Base-by-base conservation (phyloP, 192 early-diverging fungal species). In the Phycomyces nitens region DNA sequence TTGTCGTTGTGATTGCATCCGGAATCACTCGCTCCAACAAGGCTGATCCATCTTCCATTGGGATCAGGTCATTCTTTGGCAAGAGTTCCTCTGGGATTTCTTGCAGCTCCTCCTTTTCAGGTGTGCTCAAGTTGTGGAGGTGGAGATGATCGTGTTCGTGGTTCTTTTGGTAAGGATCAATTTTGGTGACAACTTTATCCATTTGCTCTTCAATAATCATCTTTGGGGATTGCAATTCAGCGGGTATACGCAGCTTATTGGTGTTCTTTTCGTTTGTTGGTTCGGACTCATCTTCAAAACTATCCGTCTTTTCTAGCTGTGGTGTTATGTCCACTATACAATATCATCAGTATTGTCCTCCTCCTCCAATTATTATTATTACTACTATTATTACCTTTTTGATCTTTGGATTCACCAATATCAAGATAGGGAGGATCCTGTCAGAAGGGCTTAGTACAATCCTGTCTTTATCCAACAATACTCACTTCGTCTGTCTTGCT, bases 391-490 rank as follows among this genome's bases (percentile, higher is more conserved):
- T 34, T 34, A 34, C 29, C 29, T 34, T 34, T 2, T 34, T 20
- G 21, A 22, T 73, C 55, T 24, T 73, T 62, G 38, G 73, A 62
- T 62, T 68, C 64, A 22, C 73, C 73, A 65, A 75, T 64, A 53
- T 75, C 73, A 47, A 75, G 56, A 66, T 64, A 75, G 41, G 73
- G 64, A 22, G 73, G 73, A 44, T 75, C 64, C 73, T 70, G 55
- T 50, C 9, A 57, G n/a, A n/a, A n/a, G n/a, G n/a, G n/a, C n/a
- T n/a, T n/a, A n/a, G n/a, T 18, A 18, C 34, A 23, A 54, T 1
- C 39, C 16, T 24, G n/a, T n/a, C n/a, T n/a, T n/a, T 43, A 15
- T 58, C 42, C 26, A 18, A 0, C 40, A 15, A 44, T 11, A 47
- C 29, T 58, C 34, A 70, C 65, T 47, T 69, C 73, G 5, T 69